Evolutionary conservation across 2,329 filamentous ascomycete species (phyloP).

Genomic region (Zalaria obscura): DNA sequence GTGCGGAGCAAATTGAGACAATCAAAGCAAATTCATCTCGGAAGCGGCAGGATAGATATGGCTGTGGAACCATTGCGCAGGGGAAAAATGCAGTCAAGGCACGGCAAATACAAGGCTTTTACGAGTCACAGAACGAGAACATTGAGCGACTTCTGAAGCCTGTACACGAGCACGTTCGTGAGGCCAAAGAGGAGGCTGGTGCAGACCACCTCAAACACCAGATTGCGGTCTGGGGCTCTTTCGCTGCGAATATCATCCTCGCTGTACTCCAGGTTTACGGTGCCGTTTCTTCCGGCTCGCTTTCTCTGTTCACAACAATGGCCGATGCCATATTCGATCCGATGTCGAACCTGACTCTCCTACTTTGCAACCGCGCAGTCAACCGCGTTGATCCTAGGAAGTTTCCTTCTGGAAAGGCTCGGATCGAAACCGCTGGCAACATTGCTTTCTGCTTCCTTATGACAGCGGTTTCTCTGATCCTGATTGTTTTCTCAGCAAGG

Average conservation of each 20-base stretch:
- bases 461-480: slow-evolving; percentile 79
- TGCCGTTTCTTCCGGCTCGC: slow-evolving; percentile 72
- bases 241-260: slow-evolving; percentile 68
- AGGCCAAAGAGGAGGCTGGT: slow-evolving; percentile 64
- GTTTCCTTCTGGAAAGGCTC: slow-evolving; percentile 84
- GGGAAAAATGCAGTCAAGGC: slow-evolving; percentile 28
- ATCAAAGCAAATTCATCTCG: slow-evolving; percentile 71
- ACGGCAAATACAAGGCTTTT: slow-evolving; percentile 62
- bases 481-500: slow-evolving; percentile 74
- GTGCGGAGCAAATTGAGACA: slow-evolving; percentile 54
- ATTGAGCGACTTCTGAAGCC: slow-evolving; percentile 86
- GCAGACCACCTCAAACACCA: slow-evolving; percentile 68
- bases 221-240: slow-evolving; percentile 52
- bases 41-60: slow-evolving; percentile 42
- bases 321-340: slow-evolving; percentile 92
- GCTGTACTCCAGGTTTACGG: slow-evolving; percentile 77
- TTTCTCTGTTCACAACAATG: slow-evolving; percentile 96
- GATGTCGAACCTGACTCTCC: slow-evolving; percentile 73
- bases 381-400: slow-evolving; percentile 71
- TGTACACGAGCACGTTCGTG: slow-evolving; percentile 77
- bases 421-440: slow-evolving; percentile 90
- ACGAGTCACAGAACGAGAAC: slow-evolving; percentile 81
- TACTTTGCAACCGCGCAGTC: slow-evolving; percentile 77
- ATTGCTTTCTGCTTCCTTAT: slow-evolving; percentile 95
- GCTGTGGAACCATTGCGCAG: slow-evolving; percentile 22